Base-by-base conservation (phyloP, 306 rosid genomes). In the Pyrus communis region DNA sequence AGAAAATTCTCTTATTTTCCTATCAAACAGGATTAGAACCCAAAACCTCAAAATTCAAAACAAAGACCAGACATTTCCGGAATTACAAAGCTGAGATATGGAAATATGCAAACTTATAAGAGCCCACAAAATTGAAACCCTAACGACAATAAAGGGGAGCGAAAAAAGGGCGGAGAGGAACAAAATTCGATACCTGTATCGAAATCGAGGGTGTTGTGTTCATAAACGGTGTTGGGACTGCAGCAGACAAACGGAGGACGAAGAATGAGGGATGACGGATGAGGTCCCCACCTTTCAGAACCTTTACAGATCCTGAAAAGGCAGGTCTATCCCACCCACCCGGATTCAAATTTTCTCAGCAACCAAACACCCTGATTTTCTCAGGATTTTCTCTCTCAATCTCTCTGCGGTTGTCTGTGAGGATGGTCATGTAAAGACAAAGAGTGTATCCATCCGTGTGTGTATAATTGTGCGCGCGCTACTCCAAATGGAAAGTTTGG, bases 161-260 rank as follows among this genome's bases (percentile, higher is more conserved):
- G 68, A 70, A 45, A 18, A 43, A 49, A 45, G 7, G 9, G 33
- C 18, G 30, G 22, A 43, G 10, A 22, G 58, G 69, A 67, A 70
- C 61, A 70, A 71, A 70, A 75, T 28, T 67, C 46, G 63, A 80
- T 72, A 88, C 89, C 83, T 71, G 85, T 79, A 83, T 86, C 75
- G 86, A 78, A 81, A 72, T 55, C 4, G 76, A 83, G 82, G 87
- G 90, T 85, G 88, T 89, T 87, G 97, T 81, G 97, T 70, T 89
- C 95, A 78, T 86, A 87, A 94, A 54, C 66, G 57, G 68, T 70
- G 68, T 42, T 74, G 85, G 85, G 74, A 80, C 67, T 83, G 73
- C 11, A 70, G 72, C 85, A 77, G 85, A 82, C 83, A 87, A 51
- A 66, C 84, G 69, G 78, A 61, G 9, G 77, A 42, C 58, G 69